Evolutionary conservation across 2,329 filamentous ascomycete genomes (phyloP).

Genomic region (Dissoconium aciculare): DNA sequence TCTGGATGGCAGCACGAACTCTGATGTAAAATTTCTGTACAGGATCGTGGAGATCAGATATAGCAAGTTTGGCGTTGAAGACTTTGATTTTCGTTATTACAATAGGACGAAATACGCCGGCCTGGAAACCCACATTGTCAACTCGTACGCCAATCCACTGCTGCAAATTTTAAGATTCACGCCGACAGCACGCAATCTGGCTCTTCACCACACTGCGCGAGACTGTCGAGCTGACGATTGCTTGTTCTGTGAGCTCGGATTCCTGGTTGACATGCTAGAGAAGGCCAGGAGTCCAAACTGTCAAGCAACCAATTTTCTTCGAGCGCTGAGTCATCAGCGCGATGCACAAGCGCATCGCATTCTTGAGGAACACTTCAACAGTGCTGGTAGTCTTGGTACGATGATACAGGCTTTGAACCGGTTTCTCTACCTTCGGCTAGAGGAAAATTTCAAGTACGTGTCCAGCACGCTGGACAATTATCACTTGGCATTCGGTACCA

Average conservation of each 20-base stretch:
- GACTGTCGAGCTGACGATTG: slow-evolving; percentile 71
- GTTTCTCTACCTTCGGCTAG: slow-evolving; percentile 69
- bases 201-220: slow-evolving; percentile 76
- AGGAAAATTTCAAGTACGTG: slow-evolving; percentile 48
- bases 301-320: slow-evolving; percentile 87
- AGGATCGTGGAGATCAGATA: slow-evolving; percentile 96
- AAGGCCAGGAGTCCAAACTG: slow-evolving; percentile 90
- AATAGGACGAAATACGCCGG: slow-evolving; percentile 88
- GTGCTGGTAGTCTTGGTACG: slow-evolving; percentile 51
- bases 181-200: slow-evolving; percentile 71
- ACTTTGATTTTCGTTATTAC: slow-evolving; percentile 96
- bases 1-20: slow-evolving; percentile 55
- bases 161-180: slow-evolving; percentile 87
- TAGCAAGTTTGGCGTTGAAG: slow-evolving; percentile 96
- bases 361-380: slow-evolving; percentile 67
- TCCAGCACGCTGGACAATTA: slow-evolving; percentile 44
- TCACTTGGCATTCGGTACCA: slow-evolving; percentile 59
- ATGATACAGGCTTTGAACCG: slow-evolving; percentile 79
- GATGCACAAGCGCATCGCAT: slow-evolving; percentile 65
- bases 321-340: slow-evolving; percentile 70
- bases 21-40: slow-evolving; percentile 78
- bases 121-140: slow-evolving; percentile 87
- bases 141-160: slow-evolving; percentile 88
- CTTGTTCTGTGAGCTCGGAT: slow-evolving; percentile 84
- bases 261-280: slow-evolving; percentile 93